phyloP scores from a whole-genome alignment of 495 filamentous ascomycete genomes.

The Physcia stellaris region DNA sequence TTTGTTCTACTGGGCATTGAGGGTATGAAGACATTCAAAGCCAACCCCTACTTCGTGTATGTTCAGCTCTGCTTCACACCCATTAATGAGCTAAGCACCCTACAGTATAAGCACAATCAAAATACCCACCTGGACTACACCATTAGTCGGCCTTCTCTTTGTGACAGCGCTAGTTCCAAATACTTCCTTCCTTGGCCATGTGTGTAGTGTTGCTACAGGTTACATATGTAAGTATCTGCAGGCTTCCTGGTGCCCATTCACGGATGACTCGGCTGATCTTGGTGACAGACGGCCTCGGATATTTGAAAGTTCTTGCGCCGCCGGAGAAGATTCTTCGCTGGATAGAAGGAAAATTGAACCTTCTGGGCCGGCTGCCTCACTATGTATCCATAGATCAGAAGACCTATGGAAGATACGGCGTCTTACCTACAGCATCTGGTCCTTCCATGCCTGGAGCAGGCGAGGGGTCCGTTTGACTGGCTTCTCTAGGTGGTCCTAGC shows the following conservation, averaged over 20 bases:
- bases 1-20: conserved; percentile 78
- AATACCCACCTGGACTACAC: conserved; percentile 86
- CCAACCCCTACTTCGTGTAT: conserved; percentile 59
- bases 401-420: conserved; percentile 88
- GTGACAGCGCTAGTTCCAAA: conserved; percentile 62
- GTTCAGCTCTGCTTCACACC: conserved; percentile 12
- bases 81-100: neutral
- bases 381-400: conserved; percentile 91
- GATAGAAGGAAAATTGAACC: conserved; percentile 73
- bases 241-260: too few species aligned
- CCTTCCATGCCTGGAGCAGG: conserved; percentile 14
- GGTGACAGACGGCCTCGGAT: conserved; percentile 81
- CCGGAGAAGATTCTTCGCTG: conserved; percentile 69
- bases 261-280: too few species aligned
- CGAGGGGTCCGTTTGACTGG: conserved; percentile 38
- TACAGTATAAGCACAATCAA: conserved; percentile 46
- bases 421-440: conserved; percentile 50
- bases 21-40: conserved; percentile 63
- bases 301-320: conserved; percentile 69
- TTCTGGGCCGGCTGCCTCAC: conserved; percentile 67
- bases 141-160: conserved; percentile 57
- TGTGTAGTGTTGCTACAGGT: conserved; percentile 67
- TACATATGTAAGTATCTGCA: conserved; percentile 57
- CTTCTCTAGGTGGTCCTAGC: too few species aligned
- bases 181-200: conserved; percentile 73